A percentile compares a stretch with the other conserved stretches of the same genome.
These are phyloP conservation scores for Drechslerella coelobrocha DNA, from an alignment of 2,329 filamentous ascomycete species.

Conservation along the genomic window DNA sequence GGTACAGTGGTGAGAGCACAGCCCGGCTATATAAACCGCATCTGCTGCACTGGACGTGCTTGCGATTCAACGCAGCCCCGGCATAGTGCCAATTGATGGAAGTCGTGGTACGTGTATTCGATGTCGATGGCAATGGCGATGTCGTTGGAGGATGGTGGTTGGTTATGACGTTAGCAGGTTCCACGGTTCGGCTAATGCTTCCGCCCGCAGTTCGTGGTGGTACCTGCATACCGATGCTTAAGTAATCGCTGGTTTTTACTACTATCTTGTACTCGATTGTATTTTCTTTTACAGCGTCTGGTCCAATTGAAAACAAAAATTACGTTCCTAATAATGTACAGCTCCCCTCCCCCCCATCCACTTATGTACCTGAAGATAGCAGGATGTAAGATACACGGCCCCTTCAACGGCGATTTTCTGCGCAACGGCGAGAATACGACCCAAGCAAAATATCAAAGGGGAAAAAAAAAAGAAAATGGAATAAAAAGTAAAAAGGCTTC, in stretches of 20 bases:
- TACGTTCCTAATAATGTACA: constrained; percentile 9
- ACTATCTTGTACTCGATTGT: neutral
- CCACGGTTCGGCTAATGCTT: neutral
- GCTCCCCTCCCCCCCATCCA: neutral
- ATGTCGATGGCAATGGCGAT: neutral
- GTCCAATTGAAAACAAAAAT: neutral
- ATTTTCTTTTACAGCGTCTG: no score
- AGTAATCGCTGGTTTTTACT: neutral
- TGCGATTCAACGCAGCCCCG: neutral
- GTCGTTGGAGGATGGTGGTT: neutral
- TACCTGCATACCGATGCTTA: neutral
- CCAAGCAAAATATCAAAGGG: neutral
- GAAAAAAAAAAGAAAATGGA: neutral
- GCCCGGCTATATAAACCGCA: neutral
- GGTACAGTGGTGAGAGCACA: neutral
- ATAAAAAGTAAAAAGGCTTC: neutral
- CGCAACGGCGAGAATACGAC: neutral
- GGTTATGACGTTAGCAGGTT: neutral
- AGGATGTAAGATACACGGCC: neutral
- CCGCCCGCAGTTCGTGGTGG: neutral
- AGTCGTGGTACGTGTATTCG: neutral
- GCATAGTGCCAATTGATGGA: neutral
- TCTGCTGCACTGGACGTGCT: neutral
- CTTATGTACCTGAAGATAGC: neutral
- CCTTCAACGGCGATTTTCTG: neutral